Conservation (phyloP, 2,329 filamentous ascomycete species). For the Graphium sp. region DNA sequence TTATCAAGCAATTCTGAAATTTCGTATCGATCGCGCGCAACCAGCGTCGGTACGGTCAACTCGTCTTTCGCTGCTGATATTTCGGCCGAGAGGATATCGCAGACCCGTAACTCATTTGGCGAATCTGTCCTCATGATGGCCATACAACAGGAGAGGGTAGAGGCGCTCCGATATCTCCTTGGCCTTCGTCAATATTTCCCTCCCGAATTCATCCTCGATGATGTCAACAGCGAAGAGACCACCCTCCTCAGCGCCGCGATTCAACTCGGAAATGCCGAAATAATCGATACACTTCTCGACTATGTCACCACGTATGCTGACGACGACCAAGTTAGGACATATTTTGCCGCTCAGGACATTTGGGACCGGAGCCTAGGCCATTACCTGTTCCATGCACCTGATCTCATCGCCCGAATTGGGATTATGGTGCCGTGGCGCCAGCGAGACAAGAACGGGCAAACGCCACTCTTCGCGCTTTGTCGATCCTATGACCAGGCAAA, state of each 20-base stretch:
- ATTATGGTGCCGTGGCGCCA: constrained; percentile 71
- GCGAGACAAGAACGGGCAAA: constrained; percentile 91
- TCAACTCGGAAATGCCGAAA: constrained; percentile 59
- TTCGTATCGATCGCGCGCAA: constrained; percentile 66
- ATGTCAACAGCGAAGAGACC: constrained; percentile 78
- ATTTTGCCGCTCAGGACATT: constrained; percentile 61
- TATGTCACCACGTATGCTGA: constrained; percentile 45
- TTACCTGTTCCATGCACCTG: constrained; percentile 84
- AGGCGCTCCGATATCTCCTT: constrained; percentile 64
- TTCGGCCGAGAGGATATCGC: constrained; percentile 61
- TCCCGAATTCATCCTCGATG: constrained; percentile 52
- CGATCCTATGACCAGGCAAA: constrained; percentile 86
- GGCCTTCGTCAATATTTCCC: constrained; percentile 64
- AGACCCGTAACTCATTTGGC: constrained; percentile 53
- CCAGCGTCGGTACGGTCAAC: constrained; percentile 57
- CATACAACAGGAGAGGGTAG: constrained; percentile 52
- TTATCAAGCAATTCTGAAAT: constrained; percentile 73
- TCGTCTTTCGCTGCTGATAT: constrained; percentile 72
- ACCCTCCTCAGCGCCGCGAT: constrained; percentile 82
- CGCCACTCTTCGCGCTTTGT: constrained; percentile 89
- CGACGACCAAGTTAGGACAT: constrained; percentile 40
- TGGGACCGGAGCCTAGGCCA: constrained; percentile 86
- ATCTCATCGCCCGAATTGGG: constrained; percentile 62
- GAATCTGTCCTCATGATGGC: constrained; percentile 86
- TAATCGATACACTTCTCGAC: constrained; percentile 60